Conservation (phyloP, 2,329 filamentous ascomycete genomes). For the Fusarium marasasianum region DNA sequence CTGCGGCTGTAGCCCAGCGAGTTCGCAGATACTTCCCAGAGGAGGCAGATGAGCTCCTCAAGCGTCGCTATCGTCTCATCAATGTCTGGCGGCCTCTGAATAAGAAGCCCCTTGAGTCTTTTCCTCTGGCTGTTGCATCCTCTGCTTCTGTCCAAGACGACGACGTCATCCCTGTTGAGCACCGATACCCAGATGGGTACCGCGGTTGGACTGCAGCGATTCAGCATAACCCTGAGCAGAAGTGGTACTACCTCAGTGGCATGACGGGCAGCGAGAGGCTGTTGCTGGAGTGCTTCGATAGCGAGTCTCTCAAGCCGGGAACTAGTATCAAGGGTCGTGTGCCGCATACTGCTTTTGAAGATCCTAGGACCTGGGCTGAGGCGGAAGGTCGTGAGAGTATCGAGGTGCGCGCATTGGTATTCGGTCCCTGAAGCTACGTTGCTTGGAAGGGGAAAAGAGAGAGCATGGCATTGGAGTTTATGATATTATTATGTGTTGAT, state of each 20-base stretch:
- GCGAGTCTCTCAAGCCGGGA: constrained; percentile 61
- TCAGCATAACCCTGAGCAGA: constrained; percentile 66
- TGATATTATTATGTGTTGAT: not conserved
- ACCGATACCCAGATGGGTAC: constrained; percentile 72
- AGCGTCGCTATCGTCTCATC: constrained; percentile 80
- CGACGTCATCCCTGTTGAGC: constrained; percentile 77
- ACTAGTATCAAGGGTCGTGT: constrained; percentile 64
- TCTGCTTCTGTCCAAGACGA: constrained; percentile 67
- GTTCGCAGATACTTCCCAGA: constrained; percentile 73
- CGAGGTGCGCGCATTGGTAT: constrained; percentile 86
- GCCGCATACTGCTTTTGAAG: constrained; percentile 82
- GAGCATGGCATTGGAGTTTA: not conserved
- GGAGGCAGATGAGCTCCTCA: constrained; percentile 73
- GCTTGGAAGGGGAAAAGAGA: not conserved
- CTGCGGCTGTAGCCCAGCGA: constrained; percentile 70
- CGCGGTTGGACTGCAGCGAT: constrained; percentile 80
- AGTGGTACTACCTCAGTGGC: constrained; percentile 84
- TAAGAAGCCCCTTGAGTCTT: constrained; percentile 68
- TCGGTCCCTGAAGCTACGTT: constrained; percentile 63
- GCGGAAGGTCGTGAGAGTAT: constrained; percentile 85
- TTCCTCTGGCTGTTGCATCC: constrained; percentile 75
- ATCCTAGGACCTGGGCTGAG: constrained; percentile 75
- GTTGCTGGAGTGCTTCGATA: constrained; percentile 83
- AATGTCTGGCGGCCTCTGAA: constrained; percentile 83
- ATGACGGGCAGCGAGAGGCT: constrained; percentile 79